These are phyloP conservation scores for Udeniomyces megalosporus DNA, from an alignment of 768 basidiomycete species.

Conservation along the genomic window DNA sequence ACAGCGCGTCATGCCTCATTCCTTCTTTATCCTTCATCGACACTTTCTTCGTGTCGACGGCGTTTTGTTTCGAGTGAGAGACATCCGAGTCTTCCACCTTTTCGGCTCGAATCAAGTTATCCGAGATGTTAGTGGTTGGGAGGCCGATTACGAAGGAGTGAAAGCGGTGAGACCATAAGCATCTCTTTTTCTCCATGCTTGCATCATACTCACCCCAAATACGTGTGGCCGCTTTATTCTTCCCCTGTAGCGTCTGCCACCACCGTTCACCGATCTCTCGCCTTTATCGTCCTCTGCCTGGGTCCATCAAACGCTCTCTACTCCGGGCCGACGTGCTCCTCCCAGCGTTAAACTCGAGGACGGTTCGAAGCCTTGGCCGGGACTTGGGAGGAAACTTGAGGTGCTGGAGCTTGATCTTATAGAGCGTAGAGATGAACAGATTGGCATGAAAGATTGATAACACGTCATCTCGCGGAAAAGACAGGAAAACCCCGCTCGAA, in stretches of 20 bases:
- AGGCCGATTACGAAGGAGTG: slow-evolving; percentile 68
- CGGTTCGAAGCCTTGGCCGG: slow-evolving; percentile 58
- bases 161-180: slow-evolving; percentile 42
- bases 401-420: slow-evolving; percentile 27
- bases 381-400: slow-evolving; percentile 50
- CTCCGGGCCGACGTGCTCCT: slow-evolving; percentile 34
- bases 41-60: slow-evolving; percentile 90
- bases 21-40: slow-evolving; percentile 73
- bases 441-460: no score
- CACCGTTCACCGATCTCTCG: slow-evolving; percentile 51
- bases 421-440: no score
- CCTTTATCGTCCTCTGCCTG: slow-evolving; percentile 76
- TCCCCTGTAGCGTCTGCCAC: slow-evolving; percentile 43
- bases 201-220: no score
- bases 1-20: slow-evolving; percentile 93
- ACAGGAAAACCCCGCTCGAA: no score
- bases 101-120: slow-evolving; percentile 45
- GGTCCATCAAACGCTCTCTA: slow-evolving; percentile 33
- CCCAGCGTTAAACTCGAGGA: slow-evolving; percentile 42
- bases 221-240: not conserved
- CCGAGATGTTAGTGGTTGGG: slow-evolving; percentile 75
- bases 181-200: not conserved
- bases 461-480: no score
- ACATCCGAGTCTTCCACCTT: slow-evolving; percentile 78
- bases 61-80: slow-evolving; percentile 76